Base-by-base conservation (phyloP, 805 yeast species). In the Wickerhamia fluorescens region DNA sequence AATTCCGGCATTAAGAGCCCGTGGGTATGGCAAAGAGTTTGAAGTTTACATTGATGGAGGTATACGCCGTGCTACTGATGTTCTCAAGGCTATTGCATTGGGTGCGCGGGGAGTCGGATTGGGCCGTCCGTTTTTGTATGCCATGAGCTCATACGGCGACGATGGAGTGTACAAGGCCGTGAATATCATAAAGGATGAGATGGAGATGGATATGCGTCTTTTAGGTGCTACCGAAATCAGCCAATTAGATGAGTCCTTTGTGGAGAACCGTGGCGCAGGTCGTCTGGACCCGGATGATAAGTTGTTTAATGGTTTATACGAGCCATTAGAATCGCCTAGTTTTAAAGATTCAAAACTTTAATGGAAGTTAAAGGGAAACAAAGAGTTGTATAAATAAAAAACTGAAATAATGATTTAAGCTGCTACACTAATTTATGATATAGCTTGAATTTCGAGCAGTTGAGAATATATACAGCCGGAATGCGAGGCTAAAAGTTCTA, bases 31-130 rank as follows among this genome's bases (percentile, higher is more conserved):
- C 19, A 58, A 67, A 25, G 68, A 71, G 35, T 59, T 80, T 28
- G 83, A 78, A 41, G 67, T 82, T 6, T 81, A 61, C 47, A 51
- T 83, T 16, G 92, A 83, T 46, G 92, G 94, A 29, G 92, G 92
- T 20, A 64, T 82, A 16, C 66, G 86, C 37, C 66, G 89, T 42
- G 92, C 83, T 7, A 71, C 86, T 4, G 94, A 83, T 47, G 56
- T 83, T n/a, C 42, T 82, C 28, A 82, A 83, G 45, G 89, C 92
- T 0, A 50, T 83, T 9, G 75, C 84, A 33, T 60, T 82, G 4
- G 94, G 92, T 7, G 92, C 89, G 16, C 73, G 68, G 34, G 85
- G 83, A 3, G 76, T 73, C 3, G 92, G 92, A 1, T 52, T 83
- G 22, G 88, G 92, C 4, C 64, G 89, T 33, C 85, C 88, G 2